Evolutionary conservation across 768 basidiomycete genomes (phyloP).

Genomic region (Hemileccinum rubropunctum): DNA sequence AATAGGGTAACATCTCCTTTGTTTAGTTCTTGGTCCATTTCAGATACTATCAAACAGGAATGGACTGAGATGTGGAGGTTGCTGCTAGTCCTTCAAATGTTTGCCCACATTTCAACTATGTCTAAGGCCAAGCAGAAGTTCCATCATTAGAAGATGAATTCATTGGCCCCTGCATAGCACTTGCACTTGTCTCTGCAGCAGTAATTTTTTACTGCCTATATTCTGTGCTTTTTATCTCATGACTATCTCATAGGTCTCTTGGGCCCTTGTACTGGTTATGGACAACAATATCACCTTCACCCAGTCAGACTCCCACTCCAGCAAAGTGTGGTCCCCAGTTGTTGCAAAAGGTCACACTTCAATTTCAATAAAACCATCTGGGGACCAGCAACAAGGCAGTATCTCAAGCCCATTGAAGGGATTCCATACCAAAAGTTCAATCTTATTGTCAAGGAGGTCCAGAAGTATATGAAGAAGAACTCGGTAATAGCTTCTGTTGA

Average conservation of each 20-base stretch:
- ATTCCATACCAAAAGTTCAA: too few species aligned
- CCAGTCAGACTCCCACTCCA: not conserved
- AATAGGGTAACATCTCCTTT: too few species aligned
- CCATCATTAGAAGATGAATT: not conserved
- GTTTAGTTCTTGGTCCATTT: too few species aligned
- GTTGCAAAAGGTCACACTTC: not conserved
- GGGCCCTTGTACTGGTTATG: not conserved
- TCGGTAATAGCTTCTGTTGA: too few species aligned
- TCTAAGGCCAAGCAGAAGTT: not conserved
- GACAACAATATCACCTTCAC: not conserved
- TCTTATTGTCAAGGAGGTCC: too few species aligned
- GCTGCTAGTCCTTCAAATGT: not conserved
- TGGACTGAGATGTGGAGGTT: constrained; percentile 3
- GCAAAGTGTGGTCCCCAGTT: not conserved
- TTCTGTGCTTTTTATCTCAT: not conserved
- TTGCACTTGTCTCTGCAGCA: not conserved
- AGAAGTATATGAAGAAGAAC: too few species aligned
- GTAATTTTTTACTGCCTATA: not conserved
- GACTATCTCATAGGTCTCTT: not conserved
- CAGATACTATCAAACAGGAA: too few species aligned
- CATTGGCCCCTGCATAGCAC: not conserved
- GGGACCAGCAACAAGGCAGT: not conserved
- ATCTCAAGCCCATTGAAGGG: not conserved
- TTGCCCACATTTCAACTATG: constrained; percentile 2
- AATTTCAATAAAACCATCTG: not conserved